Conservation (phyloP, 805 yeast species). For the Metschnikowia corniflorae region DNA sequence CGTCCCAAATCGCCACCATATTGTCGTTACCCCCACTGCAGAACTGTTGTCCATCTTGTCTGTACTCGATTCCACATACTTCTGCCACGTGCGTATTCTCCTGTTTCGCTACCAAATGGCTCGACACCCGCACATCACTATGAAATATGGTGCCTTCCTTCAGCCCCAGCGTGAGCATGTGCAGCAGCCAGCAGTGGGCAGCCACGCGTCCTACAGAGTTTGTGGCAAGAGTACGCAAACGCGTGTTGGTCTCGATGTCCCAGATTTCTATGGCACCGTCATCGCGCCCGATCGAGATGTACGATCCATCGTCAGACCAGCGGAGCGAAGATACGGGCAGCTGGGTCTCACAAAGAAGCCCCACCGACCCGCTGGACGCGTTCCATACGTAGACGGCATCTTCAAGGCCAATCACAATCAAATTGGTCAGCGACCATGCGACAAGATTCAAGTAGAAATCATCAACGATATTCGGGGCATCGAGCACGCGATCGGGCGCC, state of each 20-base stretch:
- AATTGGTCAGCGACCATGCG: conserved; percentile 82
- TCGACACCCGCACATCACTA: conserved; percentile 84
- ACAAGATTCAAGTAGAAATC: conserved; percentile 87
- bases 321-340: conserved; percentile 65
- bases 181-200: conserved; percentile 80
- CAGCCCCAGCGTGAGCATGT: conserved; percentile 81
- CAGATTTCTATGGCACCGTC: conserved; percentile 88
- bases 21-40: conserved; percentile 96
- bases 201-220: conserved; percentile 68
- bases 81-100: conserved; percentile 67
- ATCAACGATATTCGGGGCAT: conserved; percentile 92
- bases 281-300: conserved; percentile 76
- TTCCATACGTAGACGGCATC: conserved; percentile 88
- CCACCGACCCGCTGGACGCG: conserved; percentile 77
- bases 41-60: conserved; percentile 76
- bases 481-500: conserved; percentile 88
- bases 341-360: conserved; percentile 54
- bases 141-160: conserved; percentile 79
- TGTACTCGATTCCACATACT: conserved; percentile 88
- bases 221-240: conserved; percentile 72
- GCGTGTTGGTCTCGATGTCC: conserved; percentile 80
- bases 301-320: conserved; percentile 91
- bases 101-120: conserved; percentile 63
- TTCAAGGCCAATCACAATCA: conserved; percentile 85
- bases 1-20: conserved; percentile 90